A percentile compares a stretch with the other conserved stretches of the same genome.
phyloP scores from a whole-genome alignment of 352 stramenopile genomes.

The Phytophthora vignae region DNA sequence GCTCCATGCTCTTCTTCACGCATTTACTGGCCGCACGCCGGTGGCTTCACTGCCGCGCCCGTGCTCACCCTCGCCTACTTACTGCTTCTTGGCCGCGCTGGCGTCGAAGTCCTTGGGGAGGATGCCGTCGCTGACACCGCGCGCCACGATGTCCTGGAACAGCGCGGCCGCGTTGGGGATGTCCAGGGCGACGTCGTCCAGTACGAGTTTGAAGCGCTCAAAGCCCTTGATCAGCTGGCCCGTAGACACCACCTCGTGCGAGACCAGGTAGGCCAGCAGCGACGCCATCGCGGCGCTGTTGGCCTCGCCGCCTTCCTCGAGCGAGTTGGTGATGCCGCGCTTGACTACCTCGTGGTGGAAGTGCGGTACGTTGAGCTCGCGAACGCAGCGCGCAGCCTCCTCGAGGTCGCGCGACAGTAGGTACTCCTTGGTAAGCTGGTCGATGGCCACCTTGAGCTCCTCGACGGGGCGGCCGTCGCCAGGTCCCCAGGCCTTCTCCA shows the following conservation, averaged over 20 bases:
- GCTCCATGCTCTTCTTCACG: slow-evolving; percentile 12
- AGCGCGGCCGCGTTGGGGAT: slow-evolving; percentile 63
- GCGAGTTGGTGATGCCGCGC: slow-evolving; percentile 69
- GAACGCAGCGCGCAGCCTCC: slow-evolving; percentile 92
- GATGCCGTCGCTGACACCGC: slow-evolving; percentile 55
- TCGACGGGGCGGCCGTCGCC: slow-evolving; percentile 92
- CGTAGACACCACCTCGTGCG: slow-evolving; percentile 67
- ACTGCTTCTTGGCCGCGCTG: slow-evolving; percentile 46
- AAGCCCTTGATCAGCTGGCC: slow-evolving; percentile 85
- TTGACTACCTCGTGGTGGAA: slow-evolving; percentile 98
- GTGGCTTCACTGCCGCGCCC: slow-evolving; percentile 9
- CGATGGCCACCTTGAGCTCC: slow-evolving; percentile 94
- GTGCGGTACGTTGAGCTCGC: slow-evolving; percentile 95
- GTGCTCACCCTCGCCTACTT: slow-evolving; percentile 20
- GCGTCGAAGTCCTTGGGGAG: slow-evolving; percentile 59
- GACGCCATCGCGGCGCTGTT: slow-evolving; percentile 73
- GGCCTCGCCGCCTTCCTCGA: slow-evolving; percentile 58
- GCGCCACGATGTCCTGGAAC: slow-evolving; percentile 55
- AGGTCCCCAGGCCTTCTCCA: slow-evolving; percentile 98
- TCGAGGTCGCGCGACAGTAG: slow-evolving; percentile 95
- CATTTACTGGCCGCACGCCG: slow-evolving; percentile 6
- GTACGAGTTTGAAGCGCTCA: slow-evolving; percentile 77
- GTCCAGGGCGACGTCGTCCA: slow-evolving; percentile 72
- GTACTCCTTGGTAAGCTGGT: slow-evolving; percentile 98
- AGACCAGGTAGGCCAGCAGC: slow-evolving; percentile 75